Base-by-base conservation (phyloP, 129 eudicot genomes). In the Arctium minus region DNA sequence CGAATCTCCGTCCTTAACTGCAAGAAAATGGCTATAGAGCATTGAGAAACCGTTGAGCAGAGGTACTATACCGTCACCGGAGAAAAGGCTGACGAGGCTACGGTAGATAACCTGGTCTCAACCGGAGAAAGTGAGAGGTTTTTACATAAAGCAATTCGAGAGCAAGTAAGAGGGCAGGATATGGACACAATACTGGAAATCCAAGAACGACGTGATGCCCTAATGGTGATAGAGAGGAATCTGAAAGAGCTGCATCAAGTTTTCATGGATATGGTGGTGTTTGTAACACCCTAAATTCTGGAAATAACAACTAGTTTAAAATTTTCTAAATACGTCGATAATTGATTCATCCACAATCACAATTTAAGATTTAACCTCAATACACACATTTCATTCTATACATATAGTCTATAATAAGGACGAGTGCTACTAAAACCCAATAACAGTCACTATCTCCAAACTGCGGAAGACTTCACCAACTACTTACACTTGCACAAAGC, bases 181-280 rank as follows among this genome's bases (percentile, higher is more conserved):
- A 72, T 88, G 84, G 98, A 92, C 50, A 84, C 94, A 0, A 88
- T 94, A 15, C 83, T 88, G 4, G 98, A 94, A 46, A 87, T 94
- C 9, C 93, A 92, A 72, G 97, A 92, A 60, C 76, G 98, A 17
- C 94, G 88, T 18, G 97, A 92, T 38, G 90, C 96, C 5, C 88
- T 89, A 11, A 92, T 76, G 81, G 89, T 83, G 64, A 84, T 89
- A 4, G 91, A 91, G 83, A 85, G 86, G 60, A 89, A 87, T 40
- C 29, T 94, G 77, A 88, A 81, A 67, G 92, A 86, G 36, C 71
- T 94, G 78, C 97, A 94, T 83, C 96, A 94, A 74, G 85, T 92
- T 4, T 87, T 94, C 81, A 65, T 92, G 81, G 97, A 91, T 72
- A 94, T 94, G 92, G 95, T 92, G 32, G 87, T 91, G 10, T 74